Percentiles rank a stretch among this genome's conserved stretches.
Conservation (phyloP, 192 early-diverging fungal genomes). For the Umbelopsis vinacea region DNA sequence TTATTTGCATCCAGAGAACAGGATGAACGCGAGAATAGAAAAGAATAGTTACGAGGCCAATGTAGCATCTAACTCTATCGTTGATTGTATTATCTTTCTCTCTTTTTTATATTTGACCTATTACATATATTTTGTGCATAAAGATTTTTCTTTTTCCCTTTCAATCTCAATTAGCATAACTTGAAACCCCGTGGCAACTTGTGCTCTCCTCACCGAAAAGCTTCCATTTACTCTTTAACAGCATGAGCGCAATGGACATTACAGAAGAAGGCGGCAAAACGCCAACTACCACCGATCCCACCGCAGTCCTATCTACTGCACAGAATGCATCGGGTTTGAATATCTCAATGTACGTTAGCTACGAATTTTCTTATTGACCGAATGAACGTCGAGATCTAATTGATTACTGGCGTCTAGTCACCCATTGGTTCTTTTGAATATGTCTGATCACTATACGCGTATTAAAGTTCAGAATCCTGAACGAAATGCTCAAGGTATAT, state of each 20-base stretch:
- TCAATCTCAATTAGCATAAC: background rate
- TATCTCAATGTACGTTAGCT: background rate
- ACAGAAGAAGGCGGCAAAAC: constrained; percentile 1
- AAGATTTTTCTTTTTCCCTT: background rate
- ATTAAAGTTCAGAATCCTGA: constrained; percentile 61
- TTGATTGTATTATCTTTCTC: background rate
- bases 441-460: constrained; percentile 87
- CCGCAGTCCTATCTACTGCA: background rate
- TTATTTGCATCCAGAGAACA: constrained; percentile 26
- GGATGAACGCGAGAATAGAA: background rate
- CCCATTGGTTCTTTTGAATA: constrained; percentile 85
- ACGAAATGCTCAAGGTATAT: constrained; percentile 18
- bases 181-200: too few species aligned
- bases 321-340: constrained; percentile 12
- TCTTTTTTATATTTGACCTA: background rate
- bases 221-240: background rate
- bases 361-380: too few species aligned
- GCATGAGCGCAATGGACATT: constrained; percentile 16
- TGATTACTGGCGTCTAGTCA: constrained; percentile 54
- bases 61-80: background rate
- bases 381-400: background rate
- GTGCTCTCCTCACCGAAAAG: background rate
- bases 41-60: background rate
- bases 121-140: background rate
- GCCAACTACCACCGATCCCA: background rate